Conservation (phyloP, 2,329 filamentous ascomycete genomes). For the Aspergillus sp. region DNA sequence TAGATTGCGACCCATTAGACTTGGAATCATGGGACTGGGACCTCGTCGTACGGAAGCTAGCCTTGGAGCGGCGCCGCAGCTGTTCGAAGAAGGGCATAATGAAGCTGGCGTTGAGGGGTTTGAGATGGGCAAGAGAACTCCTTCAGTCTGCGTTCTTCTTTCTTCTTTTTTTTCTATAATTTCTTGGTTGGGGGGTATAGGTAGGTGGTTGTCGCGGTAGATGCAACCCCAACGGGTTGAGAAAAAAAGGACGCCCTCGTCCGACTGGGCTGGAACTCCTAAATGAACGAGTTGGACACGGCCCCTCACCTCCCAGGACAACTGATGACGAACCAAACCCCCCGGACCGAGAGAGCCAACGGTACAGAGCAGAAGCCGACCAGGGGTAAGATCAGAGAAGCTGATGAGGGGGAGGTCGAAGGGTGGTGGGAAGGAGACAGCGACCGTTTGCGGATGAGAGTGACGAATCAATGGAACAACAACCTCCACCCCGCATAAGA, state of each 20-base stretch:
- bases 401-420: background rate
- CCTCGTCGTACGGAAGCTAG: conserved; percentile 65
- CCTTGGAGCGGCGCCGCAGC: conserved; percentile 71
- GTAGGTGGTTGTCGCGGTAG: background rate
- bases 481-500: conserved; percentile 14
- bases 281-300: background rate
- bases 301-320: background rate
- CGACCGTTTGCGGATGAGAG: conserved; percentile 34
- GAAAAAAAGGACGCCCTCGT: background rate
- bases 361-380: background rate
- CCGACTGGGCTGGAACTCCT: background rate
- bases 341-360: background rate
- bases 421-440: conserved; percentile 14
- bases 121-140: background rate
- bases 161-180: too few species aligned
- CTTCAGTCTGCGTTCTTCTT: too few species aligned
- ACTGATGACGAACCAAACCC: conserved; percentile 5
- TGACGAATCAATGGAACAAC: conserved; percentile 20
- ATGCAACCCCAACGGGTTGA: background rate
- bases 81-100: conserved; percentile 67
- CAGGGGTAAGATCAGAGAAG: background rate
- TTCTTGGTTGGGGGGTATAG: background rate
- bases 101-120: conserved; percentile 2
- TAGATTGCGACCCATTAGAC: conserved; percentile 41
- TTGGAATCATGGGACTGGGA: conserved; percentile 31